Evolutionary conservation across 345 rosid genomes (phyloP).

Genomic region (Eucalyptus erythrocorys): DNA sequence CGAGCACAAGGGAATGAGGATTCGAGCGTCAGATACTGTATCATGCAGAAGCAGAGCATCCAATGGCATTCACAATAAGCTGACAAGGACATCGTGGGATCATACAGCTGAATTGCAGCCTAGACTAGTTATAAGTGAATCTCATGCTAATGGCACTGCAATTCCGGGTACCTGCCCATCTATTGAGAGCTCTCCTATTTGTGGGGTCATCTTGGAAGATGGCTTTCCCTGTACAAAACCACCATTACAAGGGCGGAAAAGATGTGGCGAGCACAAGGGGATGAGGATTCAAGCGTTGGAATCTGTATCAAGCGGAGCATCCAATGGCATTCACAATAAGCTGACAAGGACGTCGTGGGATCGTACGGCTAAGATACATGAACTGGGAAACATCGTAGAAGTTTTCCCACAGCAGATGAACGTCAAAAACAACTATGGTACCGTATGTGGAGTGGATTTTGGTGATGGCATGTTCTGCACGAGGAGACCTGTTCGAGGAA

Average conservation of each 20-base stretch:
- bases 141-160: not conserved
- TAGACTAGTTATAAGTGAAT: not conserved
- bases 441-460: conserved; percentile 36
- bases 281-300: conserved; percentile 19
- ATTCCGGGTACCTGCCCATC: not conserved
- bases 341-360: not conserved
- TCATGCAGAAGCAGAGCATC: not conserved
- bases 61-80: not conserved
- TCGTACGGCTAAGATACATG: not conserved
- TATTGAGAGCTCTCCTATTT: conserved; percentile 9
- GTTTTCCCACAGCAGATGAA: not conserved
- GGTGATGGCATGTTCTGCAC: conserved; percentile 33
- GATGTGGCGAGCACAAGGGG: conserved; percentile 64
- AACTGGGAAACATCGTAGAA: not conserved
- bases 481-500: conserved; percentile 33
- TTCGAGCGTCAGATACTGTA: not conserved
- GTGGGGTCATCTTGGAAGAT: conserved; percentile 44
- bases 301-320: not conserved
- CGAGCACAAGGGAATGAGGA: conserved; percentile 56
- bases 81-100: not conserved
- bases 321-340: not conserved
- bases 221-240: conserved; percentile 32
- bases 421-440: not conserved
- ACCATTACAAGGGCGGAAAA: conserved; percentile 46
- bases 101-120: conserved; percentile 23